Evolutionary conservation across 192 early-diverging fungal genomes (phyloP).

Genomic region (Dimargaris verticillata): DNA sequence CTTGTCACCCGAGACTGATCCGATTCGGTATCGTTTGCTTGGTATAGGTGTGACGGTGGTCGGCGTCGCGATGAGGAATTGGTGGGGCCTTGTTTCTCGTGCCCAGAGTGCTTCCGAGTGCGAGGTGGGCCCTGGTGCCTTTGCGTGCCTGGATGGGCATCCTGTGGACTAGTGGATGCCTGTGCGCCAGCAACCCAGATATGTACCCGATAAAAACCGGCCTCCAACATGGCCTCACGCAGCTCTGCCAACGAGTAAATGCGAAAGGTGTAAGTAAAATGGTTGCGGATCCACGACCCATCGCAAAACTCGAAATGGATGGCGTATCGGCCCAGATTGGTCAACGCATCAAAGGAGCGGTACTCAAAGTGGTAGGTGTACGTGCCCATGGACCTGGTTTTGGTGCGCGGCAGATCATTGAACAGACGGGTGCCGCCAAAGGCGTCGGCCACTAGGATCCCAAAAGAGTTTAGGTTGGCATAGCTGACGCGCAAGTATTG

Average conservation of each 20-base stretch:
- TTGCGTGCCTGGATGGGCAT: slow-evolving; percentile 11
- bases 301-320: slow-evolving; percentile 27
- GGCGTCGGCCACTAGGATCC: slow-evolving; percentile 26
- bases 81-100: too few species aligned
- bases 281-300: slow-evolving; percentile 22
- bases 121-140: slow-evolving; percentile 11
- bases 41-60: too few species aligned
- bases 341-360: slow-evolving; percentile 18
- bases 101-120: too few species aligned
- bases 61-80: too few species aligned
- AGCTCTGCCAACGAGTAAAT: slow-evolving; percentile 26
- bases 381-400: slow-evolving; percentile 11
- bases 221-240: slow-evolving; percentile 33
- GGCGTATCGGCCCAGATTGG: slow-evolving; percentile 17
- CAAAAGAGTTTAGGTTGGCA: slow-evolving; percentile 17
- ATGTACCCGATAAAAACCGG: slow-evolving; percentile 23
- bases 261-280: slow-evolving; percentile 25
- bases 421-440: slow-evolving; percentile 22
- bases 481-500: slow-evolving; percentile 19
- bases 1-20: too few species aligned
- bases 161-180: slow-evolving; percentile 1
- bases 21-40: too few species aligned
- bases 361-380: slow-evolving; percentile 27
- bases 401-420: slow-evolving; percentile 10
- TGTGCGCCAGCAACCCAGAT: slow-evolving; percentile 25